phyloP scores from a whole-genome alignment of 768 basidiomycete genomes.

The Pholiota microspora region DNA sequence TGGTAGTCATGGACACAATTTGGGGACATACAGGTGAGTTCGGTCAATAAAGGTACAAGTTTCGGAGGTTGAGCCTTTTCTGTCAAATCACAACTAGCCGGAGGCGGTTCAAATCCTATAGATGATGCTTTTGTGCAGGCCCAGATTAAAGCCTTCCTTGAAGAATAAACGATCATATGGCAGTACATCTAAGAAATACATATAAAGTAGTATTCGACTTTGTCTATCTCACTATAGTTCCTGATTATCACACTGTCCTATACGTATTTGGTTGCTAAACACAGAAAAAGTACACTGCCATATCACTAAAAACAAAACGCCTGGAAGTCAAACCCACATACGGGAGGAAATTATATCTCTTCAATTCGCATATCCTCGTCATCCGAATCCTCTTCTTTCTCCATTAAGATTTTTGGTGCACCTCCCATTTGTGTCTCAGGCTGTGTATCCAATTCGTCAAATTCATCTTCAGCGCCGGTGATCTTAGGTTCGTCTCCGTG shows the following conservation, averaged over 20 bases:
- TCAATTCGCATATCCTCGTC: conserved; percentile 75
- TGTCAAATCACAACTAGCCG: conserved; percentile 28
- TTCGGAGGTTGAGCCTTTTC: neutral
- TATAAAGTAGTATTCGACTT: too few species aligned
- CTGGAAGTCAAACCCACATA: neutral
- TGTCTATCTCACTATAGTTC: too few species aligned
- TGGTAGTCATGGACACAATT: conserved; percentile 53
- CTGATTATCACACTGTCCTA: neutral
- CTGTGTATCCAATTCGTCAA: conserved; percentile 17
- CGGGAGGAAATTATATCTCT: conserved; percentile 50
- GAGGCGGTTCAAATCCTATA: conserved; percentile 36
- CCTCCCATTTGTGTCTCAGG: conserved; percentile 12
- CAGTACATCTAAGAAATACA: too few species aligned
- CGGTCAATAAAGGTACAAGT: too few species aligned
- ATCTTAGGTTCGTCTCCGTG: conserved; percentile 71
- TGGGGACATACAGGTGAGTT: conserved; percentile 60
- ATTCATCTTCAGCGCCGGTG: conserved; percentile 31
- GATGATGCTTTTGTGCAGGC: conserved; percentile 40
- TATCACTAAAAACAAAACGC: too few species aligned
- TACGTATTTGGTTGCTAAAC: neutral
- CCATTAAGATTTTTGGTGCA: conserved; percentile 3
- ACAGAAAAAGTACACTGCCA: too few species aligned
- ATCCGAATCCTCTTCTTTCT: conserved; percentile 36
- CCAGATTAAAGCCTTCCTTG: conserved; percentile 43
- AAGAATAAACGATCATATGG: conserved; percentile 23